These are phyloP conservation scores for Theobroma grandiflorum DNA, from an alignment of 441 rosid genomes.

Conservation along the genomic window DNA sequence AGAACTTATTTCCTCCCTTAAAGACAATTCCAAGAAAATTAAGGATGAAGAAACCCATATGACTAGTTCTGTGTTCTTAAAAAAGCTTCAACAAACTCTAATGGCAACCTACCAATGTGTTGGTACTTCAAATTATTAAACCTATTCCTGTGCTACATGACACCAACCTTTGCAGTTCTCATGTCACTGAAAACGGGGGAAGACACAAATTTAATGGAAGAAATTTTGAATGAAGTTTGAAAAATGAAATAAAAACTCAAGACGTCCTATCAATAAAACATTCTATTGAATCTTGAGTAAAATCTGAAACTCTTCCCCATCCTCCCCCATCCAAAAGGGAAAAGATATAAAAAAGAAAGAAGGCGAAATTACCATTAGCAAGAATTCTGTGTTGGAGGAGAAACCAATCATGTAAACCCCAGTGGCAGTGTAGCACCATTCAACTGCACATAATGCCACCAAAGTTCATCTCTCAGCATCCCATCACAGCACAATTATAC, in stretches of 20 bases:
- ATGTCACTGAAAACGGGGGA: constrained; percentile 58
- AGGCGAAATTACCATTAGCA: constrained; percentile 61
- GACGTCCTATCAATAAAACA: constrained; percentile 51
- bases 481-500: constrained; percentile 99
- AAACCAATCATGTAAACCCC: constrained; percentile 58
- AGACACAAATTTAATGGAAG: constrained; percentile 54
- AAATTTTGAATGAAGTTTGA: constrained; percentile 42
- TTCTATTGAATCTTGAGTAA: constrained; percentile 61
- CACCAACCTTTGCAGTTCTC: constrained; percentile 49
- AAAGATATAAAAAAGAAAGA: constrained; percentile 39
- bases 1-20: constrained; percentile 52
- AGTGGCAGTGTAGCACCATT: constrained; percentile 35
- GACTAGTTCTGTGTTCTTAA: constrained; percentile 46
- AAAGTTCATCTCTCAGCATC: constrained; percentile 63
- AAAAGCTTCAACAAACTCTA: constrained; percentile 47
- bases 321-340: constrained; percentile 46
- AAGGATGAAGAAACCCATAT: constrained; percentile 48
- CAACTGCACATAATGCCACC: constrained; percentile 39
- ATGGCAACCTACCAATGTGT: constrained; percentile 53
- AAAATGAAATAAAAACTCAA: constrained; percentile 45
- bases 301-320: constrained; percentile 57
- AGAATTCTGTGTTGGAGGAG: constrained; percentile 49
- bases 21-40: constrained; percentile 46
- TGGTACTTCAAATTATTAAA: constrained; percentile 64
- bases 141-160: constrained; percentile 58